Base-by-base conservation (phyloP, 1,284 basidiomycete genomes). In the Fistulinella staudtii region DNA sequence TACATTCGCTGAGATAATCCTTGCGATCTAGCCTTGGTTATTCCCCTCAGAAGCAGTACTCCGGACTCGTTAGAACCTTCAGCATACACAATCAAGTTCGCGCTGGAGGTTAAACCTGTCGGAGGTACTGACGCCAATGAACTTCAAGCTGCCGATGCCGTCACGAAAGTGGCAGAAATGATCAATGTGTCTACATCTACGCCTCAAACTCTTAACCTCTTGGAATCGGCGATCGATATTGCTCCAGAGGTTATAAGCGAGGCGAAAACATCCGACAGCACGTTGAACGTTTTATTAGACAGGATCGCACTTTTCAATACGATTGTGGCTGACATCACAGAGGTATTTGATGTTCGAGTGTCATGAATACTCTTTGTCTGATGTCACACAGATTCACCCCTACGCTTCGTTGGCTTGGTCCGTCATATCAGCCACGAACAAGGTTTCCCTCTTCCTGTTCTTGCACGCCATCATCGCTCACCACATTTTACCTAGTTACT, bases 341-440 rank as follows among this genome's bases (percentile, higher is more conserved):
- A 38, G 44, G 46, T 47, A 47, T 29, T n/a, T 39, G 1, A 5
- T 25, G 4, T 1, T 17, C 13, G 8, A 6, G 3, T 47, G 4
- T 11, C n/a, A n/a, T n/a, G n/a, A n/a, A 18, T 11, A 17, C 9
- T 8, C 8, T 14, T 20, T 7, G 5, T 11, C 36, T 47, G 20
- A 47, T 10, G 4, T 2, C 3, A 20, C 2, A 40, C 7, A 47
- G 45, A 31, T 47, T 20, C 44, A 47, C 9, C 46, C 46, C 1
- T 47, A 46, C 18, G 9, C 20, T 10, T 47, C 43, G 28, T 25
- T 46, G 24, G 41, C 41, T 23, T 43, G 41, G 41, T 43, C 41
- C 3, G 41, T 39, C 8, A 30, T 43, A 29, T 46, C 43, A 4
- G 31, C 30, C 21, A 36, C 27, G 25, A 39, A 22, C 27, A 36